phyloP scores from a whole-genome alignment of 257 asterid species.

The Phtheirospermum japonicum region DNA sequence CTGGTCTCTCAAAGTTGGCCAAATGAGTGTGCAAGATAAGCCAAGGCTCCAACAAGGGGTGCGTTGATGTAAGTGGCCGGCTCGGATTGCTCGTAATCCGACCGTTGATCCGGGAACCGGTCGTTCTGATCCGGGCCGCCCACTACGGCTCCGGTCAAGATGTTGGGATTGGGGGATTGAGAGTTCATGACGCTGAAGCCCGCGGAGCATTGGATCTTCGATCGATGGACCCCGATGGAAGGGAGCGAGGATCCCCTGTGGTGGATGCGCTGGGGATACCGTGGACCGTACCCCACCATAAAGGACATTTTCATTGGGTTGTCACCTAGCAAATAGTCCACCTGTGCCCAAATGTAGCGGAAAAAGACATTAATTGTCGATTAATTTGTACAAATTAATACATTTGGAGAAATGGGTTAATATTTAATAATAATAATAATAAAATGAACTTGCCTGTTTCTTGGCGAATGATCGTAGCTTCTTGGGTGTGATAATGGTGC shows the following conservation, averaged over 20 bases:
- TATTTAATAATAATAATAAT: too few species aligned
- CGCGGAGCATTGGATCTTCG: slow-evolving; percentile 66
- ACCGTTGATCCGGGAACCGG: slow-evolving; percentile 75
- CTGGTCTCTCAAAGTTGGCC: slow-evolving; percentile 68
- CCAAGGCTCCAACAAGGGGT: slow-evolving; percentile 81
- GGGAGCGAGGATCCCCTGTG: slow-evolving; percentile 97
- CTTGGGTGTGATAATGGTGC: slow-evolving; percentile 60
- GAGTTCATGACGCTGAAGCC: slow-evolving; percentile 69
- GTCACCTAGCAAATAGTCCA: slow-evolving; percentile 87
- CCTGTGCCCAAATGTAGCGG: neutral
- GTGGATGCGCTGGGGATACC: slow-evolving; percentile 82
- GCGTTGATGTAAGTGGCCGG: slow-evolving; percentile 97
- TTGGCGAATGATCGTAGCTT: slow-evolving; percentile 74
- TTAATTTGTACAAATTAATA: too few species aligned
- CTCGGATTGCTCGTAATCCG: slow-evolving; percentile 92
- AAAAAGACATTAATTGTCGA: too few species aligned
- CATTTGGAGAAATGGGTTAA: too few species aligned
- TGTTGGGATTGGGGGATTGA: slow-evolving; percentile 71
- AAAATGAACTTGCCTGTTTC: slow-evolving; percentile 47
- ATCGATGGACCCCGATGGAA: slow-evolving; percentile 53
- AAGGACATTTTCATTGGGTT: slow-evolving; percentile 85
- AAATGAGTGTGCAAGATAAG: slow-evolving; percentile 89
- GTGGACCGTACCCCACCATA: slow-evolving; percentile 93
- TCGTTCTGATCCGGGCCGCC: slow-evolving; percentile 93
- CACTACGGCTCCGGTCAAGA: slow-evolving; percentile 70